Base-by-base conservation (phyloP, 2,329 filamentous ascomycete genomes). In the Sporothrix inflata region DNA sequence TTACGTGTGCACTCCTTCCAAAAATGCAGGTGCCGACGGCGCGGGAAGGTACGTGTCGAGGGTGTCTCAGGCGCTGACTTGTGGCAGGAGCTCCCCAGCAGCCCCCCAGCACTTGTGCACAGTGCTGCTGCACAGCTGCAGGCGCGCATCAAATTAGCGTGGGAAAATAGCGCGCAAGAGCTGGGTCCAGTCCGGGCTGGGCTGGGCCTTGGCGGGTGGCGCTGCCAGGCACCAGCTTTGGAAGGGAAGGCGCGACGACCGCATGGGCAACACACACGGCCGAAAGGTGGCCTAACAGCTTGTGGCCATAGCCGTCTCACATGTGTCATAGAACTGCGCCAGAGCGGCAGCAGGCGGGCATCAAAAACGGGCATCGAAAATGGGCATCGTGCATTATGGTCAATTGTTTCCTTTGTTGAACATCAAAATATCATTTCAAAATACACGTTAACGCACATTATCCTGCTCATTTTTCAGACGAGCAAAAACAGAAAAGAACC, bases 151-250 rank as follows among this genome's bases (percentile, higher is more conserved):
- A 60, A 11, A 7, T 21, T 60, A 60, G 55, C 60, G 60, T 27
- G n/a, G 60, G 38, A 45, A 16, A 45, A 63, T 49, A 66, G 63
- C 40, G 61, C 40, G 40, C 61, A 49, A 11, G 11, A 66, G 24
- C 63, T 49, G 24, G n/a, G 38, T 12, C 19, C 38, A 24, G n/a
- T 63, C 5, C 11, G 34, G 60, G n/a, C 57, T 24, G 16, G 34
- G 4, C 38, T 45, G 11, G 11, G 65, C 27, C 65, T 67, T 67
- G 65, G 65, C 45, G 45, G 0, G 27, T 67, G 65, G 65, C 65
- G 45, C 65, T 67, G 65, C 42, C 63, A 67, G 63, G 63, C 63
- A 67, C 63, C 63, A 51, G 63, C 60, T 67, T 49, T 47, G 42
- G 42, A 16, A 40, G 38, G 65, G 45, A 67, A 51, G 45, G 45